Evolutionary conservation across 1,284 basidiomycete species (phyloP).

Genomic region (Schizophyllum commune): DNA sequence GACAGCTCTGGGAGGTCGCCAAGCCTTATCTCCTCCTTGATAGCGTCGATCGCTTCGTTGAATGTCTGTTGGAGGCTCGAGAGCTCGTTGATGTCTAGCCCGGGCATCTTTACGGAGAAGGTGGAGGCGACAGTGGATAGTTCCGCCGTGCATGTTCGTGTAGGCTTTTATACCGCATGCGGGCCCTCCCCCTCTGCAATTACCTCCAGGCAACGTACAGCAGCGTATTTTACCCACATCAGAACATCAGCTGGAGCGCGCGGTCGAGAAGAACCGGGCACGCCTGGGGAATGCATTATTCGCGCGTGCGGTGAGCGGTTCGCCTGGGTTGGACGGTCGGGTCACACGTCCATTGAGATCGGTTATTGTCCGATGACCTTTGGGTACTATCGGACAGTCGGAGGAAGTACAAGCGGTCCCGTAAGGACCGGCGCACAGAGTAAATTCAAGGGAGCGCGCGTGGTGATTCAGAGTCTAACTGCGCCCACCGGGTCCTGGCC

Average conservation of each 20-base stretch:
- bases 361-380: no score
- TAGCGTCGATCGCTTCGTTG: constrained; percentile 26
- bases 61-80: constrained; percentile 28
- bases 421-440: no score
- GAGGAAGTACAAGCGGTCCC: no score
- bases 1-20: constrained; percentile 26
- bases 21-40: constrained; percentile 27
- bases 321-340: not conserved
- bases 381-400: no score
- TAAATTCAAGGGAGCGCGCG: no score
- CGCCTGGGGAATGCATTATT: not conserved
- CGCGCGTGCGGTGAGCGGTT: not conserved
- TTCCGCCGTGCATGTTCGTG: not conserved
- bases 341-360: no score
- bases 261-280: not conserved
- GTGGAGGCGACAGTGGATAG: not conserved
- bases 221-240: not conserved
- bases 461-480: no score
- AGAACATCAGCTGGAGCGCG: not conserved
- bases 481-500: no score
- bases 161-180: not conserved
- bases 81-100: constrained; percentile 16
- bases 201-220: not conserved
- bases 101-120: not conserved
- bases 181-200: not conserved